Evolutionary conservation across 177 flowering plant species (phyloP).

Genomic region (Vitis hybrid): DNA sequence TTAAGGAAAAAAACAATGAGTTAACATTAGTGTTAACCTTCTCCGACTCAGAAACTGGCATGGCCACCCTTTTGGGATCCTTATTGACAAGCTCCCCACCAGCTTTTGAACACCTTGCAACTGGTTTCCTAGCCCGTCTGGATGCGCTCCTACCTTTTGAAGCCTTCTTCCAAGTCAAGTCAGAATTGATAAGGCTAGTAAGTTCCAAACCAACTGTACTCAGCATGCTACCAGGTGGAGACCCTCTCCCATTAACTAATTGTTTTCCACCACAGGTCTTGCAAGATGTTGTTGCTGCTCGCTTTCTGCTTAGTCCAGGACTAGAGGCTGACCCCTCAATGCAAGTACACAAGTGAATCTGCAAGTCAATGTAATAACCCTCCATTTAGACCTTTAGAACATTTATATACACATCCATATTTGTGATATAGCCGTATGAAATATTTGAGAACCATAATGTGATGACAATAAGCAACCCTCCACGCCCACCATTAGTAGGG

Average conservation of each 20-base stretch:
- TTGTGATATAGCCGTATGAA: not conserved
- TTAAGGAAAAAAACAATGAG: not conserved
- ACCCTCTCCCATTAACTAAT: slow-evolving; percentile 34
- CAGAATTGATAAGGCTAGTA: slow-evolving; percentile 33
- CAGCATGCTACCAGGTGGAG: slow-evolving; percentile 35
- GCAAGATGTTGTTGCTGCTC: slow-evolving; percentile 22
- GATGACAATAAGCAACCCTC: not conserved
- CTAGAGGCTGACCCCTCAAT: slow-evolving; percentile 28
- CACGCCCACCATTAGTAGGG: not conserved
- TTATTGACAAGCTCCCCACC: slow-evolving; percentile 19
- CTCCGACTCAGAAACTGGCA: slow-evolving; percentile 50
- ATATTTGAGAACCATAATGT: not conserved
- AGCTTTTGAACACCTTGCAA: slow-evolving; percentile 17
- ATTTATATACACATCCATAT: not conserved
- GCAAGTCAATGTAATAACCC: slow-evolving; percentile 11
- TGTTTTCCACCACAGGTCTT: slow-evolving; percentile 32
- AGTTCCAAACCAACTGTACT: slow-evolving; percentile 42
- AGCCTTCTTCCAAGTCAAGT: slow-evolving; percentile 46
- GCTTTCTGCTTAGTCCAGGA: slow-evolving; percentile 16
- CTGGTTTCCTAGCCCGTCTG: slow-evolving; percentile 40
- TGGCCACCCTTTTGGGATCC: slow-evolving; percentile 6
- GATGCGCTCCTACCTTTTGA: slow-evolving; percentile 40
- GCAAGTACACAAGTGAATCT: slow-evolving; percentile 35
- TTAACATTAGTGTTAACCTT: slow-evolving; percentile 30
- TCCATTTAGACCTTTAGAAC: slow-evolving; percentile 5